phyloP scores from a whole-genome alignment of 2,329 filamentous ascomycete genomes.

The Verticillium dahliae region DNA sequence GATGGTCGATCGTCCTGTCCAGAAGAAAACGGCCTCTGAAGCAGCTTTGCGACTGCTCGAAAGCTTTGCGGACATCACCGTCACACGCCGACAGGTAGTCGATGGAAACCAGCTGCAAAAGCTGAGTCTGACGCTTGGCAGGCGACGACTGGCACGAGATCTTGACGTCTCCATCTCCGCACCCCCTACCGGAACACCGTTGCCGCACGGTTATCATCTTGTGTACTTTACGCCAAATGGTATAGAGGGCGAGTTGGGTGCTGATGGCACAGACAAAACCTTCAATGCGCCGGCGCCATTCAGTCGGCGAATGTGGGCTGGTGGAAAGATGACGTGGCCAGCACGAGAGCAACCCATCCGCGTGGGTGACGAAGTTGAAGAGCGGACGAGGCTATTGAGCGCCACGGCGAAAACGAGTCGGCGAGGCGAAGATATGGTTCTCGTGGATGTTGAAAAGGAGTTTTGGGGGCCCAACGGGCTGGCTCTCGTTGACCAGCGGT shows the following conservation, averaged over 20 bases:
- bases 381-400: slow-evolving; percentile 48
- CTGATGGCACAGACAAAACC: slow-evolving; percentile 53
- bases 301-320: slow-evolving; percentile 62
- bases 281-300: slow-evolving; percentile 56
- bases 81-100: slow-evolving; percentile 37
- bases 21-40: slow-evolving; percentile 8
- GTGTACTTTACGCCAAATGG: slow-evolving; percentile 56
- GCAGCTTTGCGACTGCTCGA: slow-evolving; percentile 16
- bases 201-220: slow-evolving; percentile 56
- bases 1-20: background rate
- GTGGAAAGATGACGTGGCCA: slow-evolving; percentile 51
- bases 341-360: slow-evolving; percentile 13
- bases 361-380: slow-evolving; percentile 49
- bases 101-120: slow-evolving; percentile 60
- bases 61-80: slow-evolving; percentile 19
- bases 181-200: slow-evolving; percentile 34
- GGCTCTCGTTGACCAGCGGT: slow-evolving; percentile 48
- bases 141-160: slow-evolving; percentile 31
- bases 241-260: slow-evolving; percentile 45
- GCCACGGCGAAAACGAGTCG: slow-evolving; percentile 48
- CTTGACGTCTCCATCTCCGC: slow-evolving; percentile 27
- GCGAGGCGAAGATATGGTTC: slow-evolving; percentile 54
- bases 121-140: slow-evolving; percentile 50
- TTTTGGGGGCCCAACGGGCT: slow-evolving; percentile 44
- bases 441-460: slow-evolving; percentile 58